Conservation (phyloP, 352 stramenopile genomes). For the Blastocystis sp. region DNA sequence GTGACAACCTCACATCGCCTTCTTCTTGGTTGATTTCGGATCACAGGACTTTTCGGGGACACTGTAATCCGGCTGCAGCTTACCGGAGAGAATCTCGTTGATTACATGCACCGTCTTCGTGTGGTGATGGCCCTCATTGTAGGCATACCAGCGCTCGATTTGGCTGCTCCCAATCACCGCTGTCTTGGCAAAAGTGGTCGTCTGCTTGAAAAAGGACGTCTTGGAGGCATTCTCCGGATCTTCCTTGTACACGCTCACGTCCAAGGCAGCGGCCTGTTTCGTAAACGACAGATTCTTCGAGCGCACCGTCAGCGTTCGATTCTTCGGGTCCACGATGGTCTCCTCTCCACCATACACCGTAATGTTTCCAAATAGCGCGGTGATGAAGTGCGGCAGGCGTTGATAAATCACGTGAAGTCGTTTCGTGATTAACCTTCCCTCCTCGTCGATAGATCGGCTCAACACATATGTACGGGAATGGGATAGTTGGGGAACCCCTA, state of each 20-base stretch:
- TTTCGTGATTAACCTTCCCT: conserved; percentile 58
- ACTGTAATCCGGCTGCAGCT: conserved; percentile 15
- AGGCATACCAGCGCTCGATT: conserved; percentile 62
- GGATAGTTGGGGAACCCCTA: conserved; percentile 22
- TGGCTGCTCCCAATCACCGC: conserved; percentile 18
- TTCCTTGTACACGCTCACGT: conserved; percentile 43
- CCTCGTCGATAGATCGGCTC: conserved; percentile 34
- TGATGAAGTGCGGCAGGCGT: conserved; percentile 38
- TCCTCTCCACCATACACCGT: conserved; percentile 60
- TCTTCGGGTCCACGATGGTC: conserved; percentile 66
- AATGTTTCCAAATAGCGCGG: conserved; percentile 35
- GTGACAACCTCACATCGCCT: too few relatives aligned
- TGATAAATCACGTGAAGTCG: conserved; percentile 59
- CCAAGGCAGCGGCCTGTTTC: conserved; percentile 43
- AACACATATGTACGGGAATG: conserved; percentile 61
- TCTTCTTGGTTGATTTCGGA: too few relatives aligned
- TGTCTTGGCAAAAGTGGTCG: conserved; percentile 41
- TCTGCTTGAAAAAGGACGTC: conserved; percentile 21
- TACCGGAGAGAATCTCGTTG: conserved; percentile 38
- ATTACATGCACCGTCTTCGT: conserved; percentile 56
- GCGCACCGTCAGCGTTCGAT: conserved; percentile 6
- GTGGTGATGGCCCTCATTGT: conserved; percentile 63
- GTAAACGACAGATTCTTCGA: conserved; percentile 66
- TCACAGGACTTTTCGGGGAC: too few relatives aligned
- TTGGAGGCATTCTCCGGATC: conserved; percentile 21